Evolutionary conservation across 2,329 filamentous ascomycete species (phyloP).

Genomic region (Trichoderma aggressivum): DNA sequence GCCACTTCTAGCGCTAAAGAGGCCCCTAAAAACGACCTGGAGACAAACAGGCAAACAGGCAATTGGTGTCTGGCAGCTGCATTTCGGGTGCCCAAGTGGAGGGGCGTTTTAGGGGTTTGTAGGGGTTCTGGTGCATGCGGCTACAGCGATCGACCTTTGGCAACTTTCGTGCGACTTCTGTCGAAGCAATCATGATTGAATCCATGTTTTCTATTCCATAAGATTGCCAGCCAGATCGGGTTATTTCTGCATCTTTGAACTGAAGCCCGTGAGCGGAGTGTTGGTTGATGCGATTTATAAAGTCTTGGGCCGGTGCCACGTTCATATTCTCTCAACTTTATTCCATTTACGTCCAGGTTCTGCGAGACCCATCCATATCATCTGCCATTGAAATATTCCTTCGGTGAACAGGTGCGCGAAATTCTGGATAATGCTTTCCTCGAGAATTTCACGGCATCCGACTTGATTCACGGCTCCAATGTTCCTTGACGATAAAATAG

Average conservation of each 20-base stretch:
- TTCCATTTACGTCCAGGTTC: too few relatives aligned
- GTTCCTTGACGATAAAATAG: neutral
- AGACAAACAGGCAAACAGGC: neutral
- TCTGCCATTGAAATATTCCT: neutral
- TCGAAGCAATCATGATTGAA: neutral
- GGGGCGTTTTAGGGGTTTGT: neutral
- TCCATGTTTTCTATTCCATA: neutral
- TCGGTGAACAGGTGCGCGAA: neutral
- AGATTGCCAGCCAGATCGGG: neutral
- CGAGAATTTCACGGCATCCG: neutral
- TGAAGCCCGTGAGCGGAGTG: neutral
- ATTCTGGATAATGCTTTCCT: neutral
- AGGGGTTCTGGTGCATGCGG: neutral
- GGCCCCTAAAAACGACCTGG: neutral
- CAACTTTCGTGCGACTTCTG: neutral
- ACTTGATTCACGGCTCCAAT: neutral
- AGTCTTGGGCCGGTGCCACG: neutral
- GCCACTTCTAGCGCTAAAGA: neutral
- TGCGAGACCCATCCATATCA: neutral
- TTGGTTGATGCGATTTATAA: neutral
- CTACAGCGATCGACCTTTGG: neutral
- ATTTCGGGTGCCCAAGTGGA: neutral
- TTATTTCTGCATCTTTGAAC: neutral
- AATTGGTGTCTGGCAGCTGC: neutral
- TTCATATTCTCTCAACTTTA: neutral